Conservation (phyloP, 1,139 yeast species). For the Maudiozyma humilis region DNA sequence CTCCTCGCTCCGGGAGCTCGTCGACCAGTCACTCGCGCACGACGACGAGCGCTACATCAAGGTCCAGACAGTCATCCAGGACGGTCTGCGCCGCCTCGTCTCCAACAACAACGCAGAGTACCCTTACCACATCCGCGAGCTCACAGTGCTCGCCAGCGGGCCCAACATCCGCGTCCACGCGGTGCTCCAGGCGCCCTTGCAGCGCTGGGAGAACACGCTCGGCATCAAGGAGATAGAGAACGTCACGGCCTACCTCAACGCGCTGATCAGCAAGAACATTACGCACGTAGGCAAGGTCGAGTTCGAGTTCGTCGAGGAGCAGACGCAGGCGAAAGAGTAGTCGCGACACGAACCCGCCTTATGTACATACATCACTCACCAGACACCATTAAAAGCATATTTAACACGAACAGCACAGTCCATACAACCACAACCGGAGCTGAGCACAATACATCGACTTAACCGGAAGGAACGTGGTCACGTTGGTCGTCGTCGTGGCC, state of each 20-base stretch:
- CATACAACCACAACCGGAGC: no score
- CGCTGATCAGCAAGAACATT: slow-evolving; percentile 20
- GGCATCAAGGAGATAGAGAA: slow-evolving; percentile 42
- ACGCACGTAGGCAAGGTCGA: slow-evolving; percentile 30
- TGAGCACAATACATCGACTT: no score
- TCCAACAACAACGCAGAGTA: slow-evolving; percentile 19
- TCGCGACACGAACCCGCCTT: background rate
- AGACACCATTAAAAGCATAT: background rate
- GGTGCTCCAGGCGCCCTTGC: slow-evolving; percentile 36
- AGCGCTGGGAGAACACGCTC: slow-evolving; percentile 39
- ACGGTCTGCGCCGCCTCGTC: slow-evolving; percentile 25
- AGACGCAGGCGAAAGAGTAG: background rate
- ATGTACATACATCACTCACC: background rate
- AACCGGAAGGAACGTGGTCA: no score
- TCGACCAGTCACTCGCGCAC: slow-evolving; percentile 48
- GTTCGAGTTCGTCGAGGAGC: slow-evolving; percentile 33
- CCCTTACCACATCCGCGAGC: slow-evolving; percentile 38
- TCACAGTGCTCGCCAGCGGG: slow-evolving; percentile 59
- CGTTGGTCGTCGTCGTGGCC: no score
- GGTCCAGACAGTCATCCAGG: slow-evolving; percentile 34
- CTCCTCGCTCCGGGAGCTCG: slow-evolving; percentile 62
- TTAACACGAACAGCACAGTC: no score
- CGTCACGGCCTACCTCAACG: slow-evolving; percentile 34
- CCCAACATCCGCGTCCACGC: slow-evolving; percentile 46
- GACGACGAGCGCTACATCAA: slow-evolving; percentile 37